A percentile compares a stretch with the other conserved stretches of the same genome.
Conservation (phyloP, 83 land plant species). For the Larix sibirica region DNA sequence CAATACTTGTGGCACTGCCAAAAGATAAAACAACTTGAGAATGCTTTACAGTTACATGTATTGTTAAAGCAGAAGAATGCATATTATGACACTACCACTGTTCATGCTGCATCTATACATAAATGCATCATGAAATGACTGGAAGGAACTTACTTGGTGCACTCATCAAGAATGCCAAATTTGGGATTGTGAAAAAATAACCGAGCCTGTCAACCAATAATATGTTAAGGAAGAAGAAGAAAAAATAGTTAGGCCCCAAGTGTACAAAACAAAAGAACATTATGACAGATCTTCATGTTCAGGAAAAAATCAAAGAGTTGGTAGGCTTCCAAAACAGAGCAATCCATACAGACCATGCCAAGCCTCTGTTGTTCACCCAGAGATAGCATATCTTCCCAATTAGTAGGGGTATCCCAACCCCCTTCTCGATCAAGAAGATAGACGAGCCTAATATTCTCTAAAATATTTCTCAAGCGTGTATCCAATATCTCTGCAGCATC, state of each 20-base stretch:
- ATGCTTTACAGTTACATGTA: background rate
- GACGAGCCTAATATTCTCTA: constrained; percentile 82
- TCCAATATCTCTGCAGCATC: constrained; percentile 58
- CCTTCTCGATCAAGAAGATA: constrained; percentile 89
- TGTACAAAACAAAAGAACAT: constrained; percentile 1
- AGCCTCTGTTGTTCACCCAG: constrained; percentile 98
- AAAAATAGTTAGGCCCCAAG: constrained; percentile 13
- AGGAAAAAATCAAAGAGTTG: constrained; percentile 3
- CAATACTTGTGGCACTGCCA: constrained; percentile 97
- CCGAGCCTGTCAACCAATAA: constrained; percentile 72
- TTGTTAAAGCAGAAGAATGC: background rate
- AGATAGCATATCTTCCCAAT: constrained; percentile 97
- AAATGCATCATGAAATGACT: background rate
- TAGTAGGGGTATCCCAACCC: constrained; percentile 81
- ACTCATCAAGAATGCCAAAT: constrained; percentile 98
- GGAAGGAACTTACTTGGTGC: constrained; percentile 84
- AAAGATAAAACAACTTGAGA: constrained; percentile 5
- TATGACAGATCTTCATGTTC: background rate
- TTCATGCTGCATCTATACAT: background rate
- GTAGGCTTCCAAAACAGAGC: background rate
- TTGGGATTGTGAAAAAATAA: constrained; percentile 93
- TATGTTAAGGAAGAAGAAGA: background rate
- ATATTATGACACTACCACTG: background rate
- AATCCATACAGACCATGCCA: constrained; percentile 78
- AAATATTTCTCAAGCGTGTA: constrained; percentile 50